These are phyloP conservation scores for Hericium coralloides DNA, from an alignment of 768 basidiomycete species.

Conservation along the genomic window DNA sequence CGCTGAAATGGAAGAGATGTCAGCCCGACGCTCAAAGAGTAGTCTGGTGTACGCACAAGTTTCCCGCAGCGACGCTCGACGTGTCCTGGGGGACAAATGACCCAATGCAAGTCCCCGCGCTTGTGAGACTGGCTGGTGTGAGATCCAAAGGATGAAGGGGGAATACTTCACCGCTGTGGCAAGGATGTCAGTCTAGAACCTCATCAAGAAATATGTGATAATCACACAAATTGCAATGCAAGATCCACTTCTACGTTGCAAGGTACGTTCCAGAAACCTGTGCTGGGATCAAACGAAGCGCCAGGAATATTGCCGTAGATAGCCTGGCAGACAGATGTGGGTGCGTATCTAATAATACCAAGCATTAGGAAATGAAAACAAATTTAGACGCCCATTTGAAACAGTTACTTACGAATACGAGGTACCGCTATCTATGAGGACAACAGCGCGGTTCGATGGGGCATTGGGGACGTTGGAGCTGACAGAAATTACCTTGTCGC, in stretches of 20 bases:
- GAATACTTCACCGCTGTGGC: conserved; percentile 54
- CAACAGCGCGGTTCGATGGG: conserved; percentile 64
- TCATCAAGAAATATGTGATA: not conserved
- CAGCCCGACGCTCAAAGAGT: not conserved
- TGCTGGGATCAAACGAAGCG: conserved; percentile 41
- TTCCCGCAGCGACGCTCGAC: conserved; percentile 40
- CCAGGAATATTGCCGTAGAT: conserved; percentile 64
- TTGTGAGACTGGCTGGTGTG: conserved; percentile 36
- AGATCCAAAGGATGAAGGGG: conserved; percentile 78
- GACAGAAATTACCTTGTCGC: conserved; percentile 40
- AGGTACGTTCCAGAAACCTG: conserved; percentile 65
- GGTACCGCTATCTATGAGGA: conserved; percentile 73
- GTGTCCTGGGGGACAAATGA: conserved; percentile 63
- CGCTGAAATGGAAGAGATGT: conserved; percentile 31
- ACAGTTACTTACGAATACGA: conserved; percentile 56
- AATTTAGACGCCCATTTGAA: not conserved
- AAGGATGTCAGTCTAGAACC: not conserved
- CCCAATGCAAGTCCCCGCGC: conserved; percentile 52
- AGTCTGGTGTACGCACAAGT: conserved; percentile 36
- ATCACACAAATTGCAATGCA: conserved; percentile 67
- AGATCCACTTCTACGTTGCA: conserved; percentile 69
- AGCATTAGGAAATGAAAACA: conserved; percentile 1
- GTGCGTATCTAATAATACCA: conserved; percentile 46
- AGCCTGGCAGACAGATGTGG: conserved; percentile 51
- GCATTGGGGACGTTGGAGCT: conserved; percentile 46